A percentile compares a stretch with the other conserved stretches of the same genome.
These are phyloP conservation scores for Endocalyx cinctus DNA, from an alignment of 2,329 filamentous ascomycete genomes.

Conservation along the genomic window DNA sequence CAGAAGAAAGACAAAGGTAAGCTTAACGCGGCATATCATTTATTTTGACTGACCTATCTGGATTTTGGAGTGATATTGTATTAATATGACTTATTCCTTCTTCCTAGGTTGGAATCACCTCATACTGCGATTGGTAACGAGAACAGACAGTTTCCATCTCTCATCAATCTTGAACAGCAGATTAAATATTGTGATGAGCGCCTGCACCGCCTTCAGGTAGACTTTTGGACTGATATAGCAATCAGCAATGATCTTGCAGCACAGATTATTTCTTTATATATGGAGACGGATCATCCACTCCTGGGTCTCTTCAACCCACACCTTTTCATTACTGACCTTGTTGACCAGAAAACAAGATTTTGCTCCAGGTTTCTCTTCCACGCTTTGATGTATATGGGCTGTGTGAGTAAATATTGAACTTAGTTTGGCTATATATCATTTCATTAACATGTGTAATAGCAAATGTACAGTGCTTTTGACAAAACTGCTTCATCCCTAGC, in stretches of 20 bases:
- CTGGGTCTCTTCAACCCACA: constrained; percentile 30
- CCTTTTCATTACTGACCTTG: constrained; percentile 30
- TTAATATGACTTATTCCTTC: too few relatives aligned
- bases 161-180: constrained; percentile 3
- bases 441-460: too few relatives aligned
- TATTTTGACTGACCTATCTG: too few relatives aligned
- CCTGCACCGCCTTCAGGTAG: constrained; percentile 23
- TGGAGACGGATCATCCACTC: constrained; percentile 34
- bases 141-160: constrained; percentile 7
- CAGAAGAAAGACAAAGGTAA: too few relatives aligned
- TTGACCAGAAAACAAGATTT: constrained; percentile 14
- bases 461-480: constrained; percentile 32
- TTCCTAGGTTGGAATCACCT: too few relatives aligned
- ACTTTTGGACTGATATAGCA: constrained; percentile 30
- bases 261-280: constrained; percentile 30
- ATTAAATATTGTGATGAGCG: constrained; percentile 22
- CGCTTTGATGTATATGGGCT: constrained; percentile 30
- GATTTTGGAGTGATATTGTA: too few relatives aligned
- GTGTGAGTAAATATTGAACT: constrained; percentile 22
- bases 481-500: constrained; percentile 11
- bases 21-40: too few relatives aligned
- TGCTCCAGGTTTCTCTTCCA: constrained; percentile 33
- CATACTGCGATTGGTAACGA: too few relatives aligned
- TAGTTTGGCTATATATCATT: not conserved
- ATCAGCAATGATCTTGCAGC: constrained; percentile 26